Conservation (phyloP, 768 basidiomycete species). For the Tricholoma hemisulphureum region DNA sequence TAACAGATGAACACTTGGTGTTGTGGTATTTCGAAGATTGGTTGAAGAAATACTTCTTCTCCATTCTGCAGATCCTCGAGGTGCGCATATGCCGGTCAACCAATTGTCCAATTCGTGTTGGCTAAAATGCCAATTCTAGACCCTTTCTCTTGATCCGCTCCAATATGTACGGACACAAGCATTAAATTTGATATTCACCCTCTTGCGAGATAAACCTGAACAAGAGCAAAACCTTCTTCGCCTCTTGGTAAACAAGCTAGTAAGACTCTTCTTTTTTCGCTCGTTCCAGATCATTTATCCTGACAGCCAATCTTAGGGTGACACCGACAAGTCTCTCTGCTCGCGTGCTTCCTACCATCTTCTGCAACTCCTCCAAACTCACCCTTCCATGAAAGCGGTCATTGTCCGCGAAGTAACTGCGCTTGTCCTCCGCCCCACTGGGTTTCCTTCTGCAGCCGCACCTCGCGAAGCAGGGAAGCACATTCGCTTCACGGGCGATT, state of each 20-base stretch:
- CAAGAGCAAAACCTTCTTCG: constrained; percentile 96
- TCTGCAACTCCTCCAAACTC: constrained; percentile 83
- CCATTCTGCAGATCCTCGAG: constrained; percentile 86
- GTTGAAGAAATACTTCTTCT: constrained; percentile 96
- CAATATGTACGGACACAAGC: constrained; percentile 87
- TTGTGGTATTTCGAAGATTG: constrained; percentile 96
- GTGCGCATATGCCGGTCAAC: constrained; percentile 36
- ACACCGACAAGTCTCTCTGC: constrained; percentile 82
- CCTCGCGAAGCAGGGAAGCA: constrained; percentile 41
- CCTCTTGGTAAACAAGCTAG: constrained; percentile 92
- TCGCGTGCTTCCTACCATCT: constrained; percentile 89
- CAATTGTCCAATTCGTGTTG: background rate
- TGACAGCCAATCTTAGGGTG: constrained; percentile 54
- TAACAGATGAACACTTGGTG: constrained; percentile 71
- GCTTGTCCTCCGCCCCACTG: constrained; percentile 67
- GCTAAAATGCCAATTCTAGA: constrained; percentile 38
- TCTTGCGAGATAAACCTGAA: constrained; percentile 88
- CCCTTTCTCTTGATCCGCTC: constrained; percentile 79
- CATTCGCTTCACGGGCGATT: constrained; percentile 53
- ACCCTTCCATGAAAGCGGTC: constrained; percentile 90
- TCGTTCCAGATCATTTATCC: background rate
- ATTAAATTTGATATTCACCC: constrained; percentile 70
- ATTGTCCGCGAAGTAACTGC: constrained; percentile 84
- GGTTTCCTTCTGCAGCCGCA: constrained; percentile 33
- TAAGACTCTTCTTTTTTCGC: constrained; percentile 33